Conservation (phyloP, 345 rosid species). For the Ricinus communis region DNA sequence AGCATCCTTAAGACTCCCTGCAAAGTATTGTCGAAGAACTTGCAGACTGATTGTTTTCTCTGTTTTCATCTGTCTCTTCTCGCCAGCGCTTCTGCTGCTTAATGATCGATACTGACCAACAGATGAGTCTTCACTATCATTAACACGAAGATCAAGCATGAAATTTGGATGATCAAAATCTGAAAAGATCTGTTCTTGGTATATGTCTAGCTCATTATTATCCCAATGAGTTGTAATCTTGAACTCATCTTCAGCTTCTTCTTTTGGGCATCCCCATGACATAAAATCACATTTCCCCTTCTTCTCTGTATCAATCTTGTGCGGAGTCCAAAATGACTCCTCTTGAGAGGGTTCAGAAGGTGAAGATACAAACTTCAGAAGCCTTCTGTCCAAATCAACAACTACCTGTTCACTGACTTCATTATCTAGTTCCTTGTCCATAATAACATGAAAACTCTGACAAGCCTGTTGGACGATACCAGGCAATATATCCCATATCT, state of each 20-base stretch:
- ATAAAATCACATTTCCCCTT: conserved; percentile 48
- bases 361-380: conserved; percentile 25
- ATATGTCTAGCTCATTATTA: conserved; percentile 30
- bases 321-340: too few species aligned
- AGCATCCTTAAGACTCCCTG: conserved; percentile 48
- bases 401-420: conserved; percentile 31
- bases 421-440: conserved; percentile 28
- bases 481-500: conserved; percentile 15
- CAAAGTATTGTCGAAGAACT: conserved; percentile 42
- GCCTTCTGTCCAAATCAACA: conserved; percentile 30
- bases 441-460: conserved; percentile 23
- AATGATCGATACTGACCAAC: neutral
- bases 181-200: conserved; percentile 34
- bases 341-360: conserved; percentile 27
- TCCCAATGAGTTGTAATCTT: conserved; percentile 48
- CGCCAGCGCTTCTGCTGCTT: conserved; percentile 22
- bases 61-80: conserved; percentile 29
- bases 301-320: too few species aligned
- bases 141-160: conserved; percentile 30
- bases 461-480: conserved; percentile 22
- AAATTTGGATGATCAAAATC: conserved; percentile 39
- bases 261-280: conserved; percentile 57
- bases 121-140: neutral
- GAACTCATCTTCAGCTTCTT: conserved; percentile 56
- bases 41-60: conserved; percentile 40